Conservation (phyloP, 1,139 yeast species). For the Pneumocystis canis region DNA sequence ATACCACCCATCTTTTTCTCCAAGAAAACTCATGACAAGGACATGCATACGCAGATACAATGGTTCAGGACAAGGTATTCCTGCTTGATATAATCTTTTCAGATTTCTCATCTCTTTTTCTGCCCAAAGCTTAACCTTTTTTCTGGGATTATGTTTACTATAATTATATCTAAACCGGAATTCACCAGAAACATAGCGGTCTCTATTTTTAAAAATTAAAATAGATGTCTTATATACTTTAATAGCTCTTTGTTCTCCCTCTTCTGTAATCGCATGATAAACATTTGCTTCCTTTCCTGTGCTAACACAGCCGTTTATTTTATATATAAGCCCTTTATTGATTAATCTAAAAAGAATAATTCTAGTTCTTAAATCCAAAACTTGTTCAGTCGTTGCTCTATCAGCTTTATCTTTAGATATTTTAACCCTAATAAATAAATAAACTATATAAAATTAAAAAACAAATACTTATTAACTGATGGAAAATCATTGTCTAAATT, state of each 20-base stretch:
- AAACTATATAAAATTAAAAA: slow-evolving; percentile 5
- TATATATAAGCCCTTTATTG: slow-evolving; percentile 65
- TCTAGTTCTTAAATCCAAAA: slow-evolving; percentile 85
- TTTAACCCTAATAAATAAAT: not conserved
- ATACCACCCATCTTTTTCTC: slow-evolving; percentile 54
- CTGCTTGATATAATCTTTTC: slow-evolving; percentile 60
- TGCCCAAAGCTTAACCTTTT: slow-evolving; percentile 97
- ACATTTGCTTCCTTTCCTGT: slow-evolving; percentile 99
- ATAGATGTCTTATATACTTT: slow-evolving; percentile 94
- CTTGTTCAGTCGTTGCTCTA: slow-evolving; percentile 94
- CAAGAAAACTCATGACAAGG: slow-evolving; percentile 85
- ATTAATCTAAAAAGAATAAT: slow-evolving; percentile 66
- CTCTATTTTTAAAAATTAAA: slow-evolving; percentile 87
- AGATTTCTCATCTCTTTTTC: slow-evolving; percentile 91
- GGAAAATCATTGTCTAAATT: slow-evolving; percentile 9
- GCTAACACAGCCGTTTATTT: slow-evolving; percentile 84
- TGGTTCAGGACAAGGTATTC: slow-evolving; percentile 89
- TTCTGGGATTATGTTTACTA: slow-evolving; percentile 80
- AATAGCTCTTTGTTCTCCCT: slow-evolving; percentile 46
- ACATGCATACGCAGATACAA: slow-evolving; percentile 78
- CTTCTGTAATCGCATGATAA: slow-evolving; percentile 76
- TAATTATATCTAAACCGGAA: slow-evolving; percentile 76
- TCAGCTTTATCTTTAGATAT: slow-evolving; percentile 54
- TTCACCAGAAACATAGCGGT: slow-evolving; percentile 92
- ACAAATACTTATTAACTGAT: slow-evolving; percentile 10